phyloP scores from a whole-genome alignment of 2,329 filamentous ascomycete species.

The Neonectria magnoliae region DNA sequence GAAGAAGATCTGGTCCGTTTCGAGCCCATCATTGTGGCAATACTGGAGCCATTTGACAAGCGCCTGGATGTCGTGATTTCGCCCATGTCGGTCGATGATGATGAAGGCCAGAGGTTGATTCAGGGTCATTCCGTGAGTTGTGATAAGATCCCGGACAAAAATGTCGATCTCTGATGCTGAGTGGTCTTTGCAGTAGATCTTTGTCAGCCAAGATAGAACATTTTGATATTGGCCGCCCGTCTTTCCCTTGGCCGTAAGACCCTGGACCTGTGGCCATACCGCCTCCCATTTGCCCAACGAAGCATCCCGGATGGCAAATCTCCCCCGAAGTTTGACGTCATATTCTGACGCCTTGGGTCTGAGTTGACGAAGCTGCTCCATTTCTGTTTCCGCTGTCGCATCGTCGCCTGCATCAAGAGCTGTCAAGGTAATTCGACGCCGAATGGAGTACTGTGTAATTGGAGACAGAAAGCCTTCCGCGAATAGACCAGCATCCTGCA shows the following conservation, averaged over 20 bases:
- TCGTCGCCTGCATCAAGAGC: slow-evolving; percentile 44
- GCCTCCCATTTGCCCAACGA: slow-evolving; percentile 42
- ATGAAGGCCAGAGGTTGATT: slow-evolving; percentile 43
- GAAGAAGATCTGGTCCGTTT: slow-evolving; percentile 44
- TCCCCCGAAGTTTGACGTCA: slow-evolving; percentile 44
- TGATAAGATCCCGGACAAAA: slow-evolving; percentile 43
- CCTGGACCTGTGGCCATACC: slow-evolving; percentile 35
- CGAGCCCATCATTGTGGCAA: slow-evolving; percentile 43
- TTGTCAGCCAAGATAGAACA: slow-evolving; percentile 47
- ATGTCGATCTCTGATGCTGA: slow-evolving; percentile 41
- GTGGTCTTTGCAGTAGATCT: slow-evolving; percentile 43
- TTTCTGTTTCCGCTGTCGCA: slow-evolving; percentile 39
- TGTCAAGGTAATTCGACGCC: slow-evolving; percentile 40
- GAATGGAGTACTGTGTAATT: slow-evolving; percentile 42
- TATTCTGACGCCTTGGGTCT: slow-evolving; percentile 26
- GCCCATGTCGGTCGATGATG: slow-evolving; percentile 46
- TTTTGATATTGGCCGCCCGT: slow-evolving; percentile 39
- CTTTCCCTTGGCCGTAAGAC: slow-evolving; percentile 33
- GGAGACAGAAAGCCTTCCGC: slow-evolving; percentile 23
- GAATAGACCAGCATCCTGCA: slow-evolving; percentile 46
- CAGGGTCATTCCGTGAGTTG: slow-evolving; percentile 40
- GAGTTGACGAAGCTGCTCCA: slow-evolving; percentile 35
- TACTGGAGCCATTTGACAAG: slow-evolving; percentile 48
- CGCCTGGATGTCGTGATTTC: slow-evolving; percentile 40
- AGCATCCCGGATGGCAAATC: slow-evolving; percentile 43